A percentile compares a stretch with the other conserved stretches of the same genome.
Evolutionary conservation across 768 basidiomycete genomes (phyloP).

Genomic region (Tricholoma terreum): DNA sequence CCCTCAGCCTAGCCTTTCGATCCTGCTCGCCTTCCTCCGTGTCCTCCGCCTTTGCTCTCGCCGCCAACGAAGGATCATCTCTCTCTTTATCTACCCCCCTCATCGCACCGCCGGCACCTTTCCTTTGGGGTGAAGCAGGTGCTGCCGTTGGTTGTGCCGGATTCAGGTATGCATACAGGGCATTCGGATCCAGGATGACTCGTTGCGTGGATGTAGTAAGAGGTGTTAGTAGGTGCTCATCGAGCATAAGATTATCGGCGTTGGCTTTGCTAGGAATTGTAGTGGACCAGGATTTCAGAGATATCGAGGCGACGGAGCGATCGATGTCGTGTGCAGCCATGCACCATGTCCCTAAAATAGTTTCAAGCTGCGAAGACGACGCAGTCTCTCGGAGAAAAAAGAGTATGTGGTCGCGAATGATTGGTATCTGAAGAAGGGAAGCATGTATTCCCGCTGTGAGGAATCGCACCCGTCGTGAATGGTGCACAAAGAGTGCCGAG

Average conservation of each 20-base stretch:
- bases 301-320: constrained; percentile 49
- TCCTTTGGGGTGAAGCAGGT: constrained; percentile 30
- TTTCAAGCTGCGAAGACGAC: constrained; percentile 48
- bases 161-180: constrained; percentile 58
- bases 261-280: constrained; percentile 23
- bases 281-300: constrained; percentile 53
- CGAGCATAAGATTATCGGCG: constrained; percentile 28
- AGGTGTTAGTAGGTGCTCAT: constrained; percentile 26
- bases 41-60: constrained; percentile 49
- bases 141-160: constrained; percentile 49
- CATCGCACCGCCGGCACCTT: constrained; percentile 19
- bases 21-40: constrained; percentile 71
- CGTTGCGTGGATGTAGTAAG: constrained; percentile 53
- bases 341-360: constrained; percentile 70
- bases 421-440: constrained; percentile 56
- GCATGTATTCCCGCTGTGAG: constrained; percentile 61
- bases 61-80: constrained; percentile 32
- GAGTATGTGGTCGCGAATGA: constrained; percentile 46
- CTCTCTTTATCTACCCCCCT: constrained; percentile 8
- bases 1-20: constrained; percentile 63
- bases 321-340: constrained; percentile 73
- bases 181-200: constrained; percentile 58
- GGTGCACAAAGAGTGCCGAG: constrained; percentile 77
- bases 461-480: constrained; percentile 70
- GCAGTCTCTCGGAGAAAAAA: constrained; percentile 48